Evolutionary conservation across 768 basidiomycete species (phyloP), one percentile per base, ranked within the genome.

Genomic region (Rhizopogon rudus): DNA sequence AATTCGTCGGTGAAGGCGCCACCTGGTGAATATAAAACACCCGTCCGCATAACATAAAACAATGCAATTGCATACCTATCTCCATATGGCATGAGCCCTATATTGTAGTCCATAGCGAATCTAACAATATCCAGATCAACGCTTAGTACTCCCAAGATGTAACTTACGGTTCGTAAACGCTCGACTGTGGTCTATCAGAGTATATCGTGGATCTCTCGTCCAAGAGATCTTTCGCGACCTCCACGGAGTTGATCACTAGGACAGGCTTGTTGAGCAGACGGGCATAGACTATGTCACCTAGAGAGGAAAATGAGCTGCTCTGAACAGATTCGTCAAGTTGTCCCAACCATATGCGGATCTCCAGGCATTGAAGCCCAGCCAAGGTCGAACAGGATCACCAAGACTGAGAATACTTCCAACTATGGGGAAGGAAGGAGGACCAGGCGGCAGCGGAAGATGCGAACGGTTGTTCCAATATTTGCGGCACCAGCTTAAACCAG

Each of bases 61-160:
- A 12, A 35, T 13, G 9, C 35, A 22, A 13, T 35, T 35, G 31
- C 31, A 9, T 31, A 35, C 35, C 35, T 35, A 2, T 70, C 64
- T 1, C 73, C 75, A 56, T 77, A 77, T 8, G 63, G 65, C 64
- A 73, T 67, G 16, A 74, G 56, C 25, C 63, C 56, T 7, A 68
- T 61, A 52, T 71, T 67, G 46, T 68, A 67, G 61, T 67, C 69
- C 63, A 76, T 25, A 62, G 74, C 70, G 59, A 71, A 54, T 53
- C 66, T 69, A n/a, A 35, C 6, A 40, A 51, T 16, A 40, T 17
- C 51, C 13, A 13, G 8, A 17, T 17, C 10, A 49, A 25, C 9
- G 25, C 17, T 35, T 9, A 60, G 17, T 48, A 44, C 22, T 28
- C 17, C 28, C 51, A 35, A n/a, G 13, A 40, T 14, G 6, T 49